phyloP scores from a whole-genome alignment of 352 stramenopile species.

The Phytophthora boehmeriae region DNA sequence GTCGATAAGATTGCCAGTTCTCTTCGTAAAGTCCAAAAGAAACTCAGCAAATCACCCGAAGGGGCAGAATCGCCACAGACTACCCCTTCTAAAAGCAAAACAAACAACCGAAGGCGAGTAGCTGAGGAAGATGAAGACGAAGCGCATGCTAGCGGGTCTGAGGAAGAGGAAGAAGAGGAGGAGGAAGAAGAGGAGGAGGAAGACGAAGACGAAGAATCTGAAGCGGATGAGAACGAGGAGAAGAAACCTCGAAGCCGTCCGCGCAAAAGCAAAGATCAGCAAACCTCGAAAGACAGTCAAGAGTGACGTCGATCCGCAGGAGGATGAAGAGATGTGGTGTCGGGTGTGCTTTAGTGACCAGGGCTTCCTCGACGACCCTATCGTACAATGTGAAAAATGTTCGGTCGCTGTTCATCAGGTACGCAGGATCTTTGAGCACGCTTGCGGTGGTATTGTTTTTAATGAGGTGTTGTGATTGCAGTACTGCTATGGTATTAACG shows the following conservation, averaged over 20 bases:
- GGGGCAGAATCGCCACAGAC: conserved; percentile 14
- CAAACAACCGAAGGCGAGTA: conserved; percentile 6
- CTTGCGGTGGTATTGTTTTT: not conserved
- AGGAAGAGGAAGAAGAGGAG: conserved; percentile 40
- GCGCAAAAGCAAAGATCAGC: conserved; percentile 37
- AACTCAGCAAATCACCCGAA: conserved; percentile 30
- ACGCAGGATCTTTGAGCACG: not conserved
- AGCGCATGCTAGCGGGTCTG: conserved; percentile 47
- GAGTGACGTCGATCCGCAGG: conserved; percentile 54
- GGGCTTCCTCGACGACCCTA: conserved; percentile 86
- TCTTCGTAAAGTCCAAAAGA: conserved; percentile 49
- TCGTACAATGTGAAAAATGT: conserved; percentile 89
- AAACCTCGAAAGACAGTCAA: conserved; percentile 28
- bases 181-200: conserved; percentile 59
- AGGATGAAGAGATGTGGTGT: conserved; percentile 89
- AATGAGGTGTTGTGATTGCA: conserved; percentile 29
- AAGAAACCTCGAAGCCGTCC: conserved; percentile 37
- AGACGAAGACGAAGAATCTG: conserved; percentile 42
- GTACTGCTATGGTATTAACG: conserved; percentile 89
- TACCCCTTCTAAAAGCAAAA: conserved; percentile 20
- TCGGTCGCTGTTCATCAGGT: conserved; percentile 87
- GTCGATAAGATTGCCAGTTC: conserved; percentile 50
- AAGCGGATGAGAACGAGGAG: conserved; percentile 43
- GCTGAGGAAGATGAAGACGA: conserved; percentile 40
- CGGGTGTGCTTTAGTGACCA: conserved; percentile 90